Evolutionary conservation across 140 eudicot genomes (phyloP).

Genomic region (Anethum foeniculum): DNA sequence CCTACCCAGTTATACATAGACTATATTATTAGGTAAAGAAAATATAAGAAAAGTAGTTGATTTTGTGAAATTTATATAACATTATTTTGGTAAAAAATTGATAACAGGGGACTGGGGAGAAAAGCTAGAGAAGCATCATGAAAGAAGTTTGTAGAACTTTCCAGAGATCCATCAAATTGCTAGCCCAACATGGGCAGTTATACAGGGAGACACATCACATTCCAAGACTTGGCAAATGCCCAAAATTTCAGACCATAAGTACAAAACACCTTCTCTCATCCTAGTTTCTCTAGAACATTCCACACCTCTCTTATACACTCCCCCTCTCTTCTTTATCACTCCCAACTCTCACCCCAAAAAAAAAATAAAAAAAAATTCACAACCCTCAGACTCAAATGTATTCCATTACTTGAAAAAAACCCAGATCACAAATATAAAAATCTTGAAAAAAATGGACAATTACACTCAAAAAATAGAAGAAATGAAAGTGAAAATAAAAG

Average conservation of each 20-base stretch:
- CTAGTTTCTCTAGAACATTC: constrained; percentile 2
- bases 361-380: neutral
- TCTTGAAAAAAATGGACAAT: neutral
- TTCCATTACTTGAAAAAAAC: neutral
- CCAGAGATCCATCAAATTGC: neutral
- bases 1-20: too few relatives aligned
- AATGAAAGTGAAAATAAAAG: neutral
- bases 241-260: neutral
- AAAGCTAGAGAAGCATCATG: neutral
- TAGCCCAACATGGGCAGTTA: neutral
- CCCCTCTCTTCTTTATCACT: neutral
- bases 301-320: neutral
- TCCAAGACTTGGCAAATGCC: neutral
- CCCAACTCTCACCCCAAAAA: neutral
- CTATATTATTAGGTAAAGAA: too few relatives aligned
- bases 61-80: too few relatives aligned
- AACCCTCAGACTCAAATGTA: neutral
- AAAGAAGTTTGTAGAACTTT: neutral
- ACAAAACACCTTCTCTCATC: neutral
- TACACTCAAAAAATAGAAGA: neutral
- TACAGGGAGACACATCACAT: neutral
- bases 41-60: too few relatives aligned
- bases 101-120: too few relatives aligned
- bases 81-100: too few relatives aligned
- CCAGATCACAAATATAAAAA: neutral